phyloP scores from a whole-genome alignment of 2,329 filamentous ascomycete genomes.

The Arthrobotrys entomopaga region DNA sequence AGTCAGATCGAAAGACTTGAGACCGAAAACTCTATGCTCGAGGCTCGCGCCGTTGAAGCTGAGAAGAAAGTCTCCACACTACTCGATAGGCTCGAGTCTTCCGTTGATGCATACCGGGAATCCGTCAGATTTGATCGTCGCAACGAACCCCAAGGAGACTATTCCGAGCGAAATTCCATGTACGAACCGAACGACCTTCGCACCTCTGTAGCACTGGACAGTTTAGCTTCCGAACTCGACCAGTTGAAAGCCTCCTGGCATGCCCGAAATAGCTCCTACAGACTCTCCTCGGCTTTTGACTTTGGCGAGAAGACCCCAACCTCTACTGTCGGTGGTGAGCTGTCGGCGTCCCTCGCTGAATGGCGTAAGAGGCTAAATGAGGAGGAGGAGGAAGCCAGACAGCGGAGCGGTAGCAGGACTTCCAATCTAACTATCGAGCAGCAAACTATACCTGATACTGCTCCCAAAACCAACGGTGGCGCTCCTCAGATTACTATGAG shows the following conservation, averaged over 20 bases:
- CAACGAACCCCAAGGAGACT: constrained; percentile 53
- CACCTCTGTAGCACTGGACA: constrained; percentile 81
- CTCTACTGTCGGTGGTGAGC: constrained; percentile 58
- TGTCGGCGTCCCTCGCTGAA: constrained; percentile 58
- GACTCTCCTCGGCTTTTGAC: constrained; percentile 87
- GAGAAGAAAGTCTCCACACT: constrained; percentile 93
- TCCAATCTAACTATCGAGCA: constrained; percentile 47
- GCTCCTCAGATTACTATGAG: constrained; percentile 39
- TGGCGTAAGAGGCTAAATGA: constrained; percentile 58
- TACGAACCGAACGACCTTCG: constrained; percentile 65
- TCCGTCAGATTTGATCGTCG: constrained; percentile 61
- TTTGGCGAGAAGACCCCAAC: constrained; percentile 71
- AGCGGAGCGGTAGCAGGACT: constrained; percentile 55
- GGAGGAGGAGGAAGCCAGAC: constrained; percentile 57
- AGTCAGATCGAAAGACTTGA: constrained; percentile 80
- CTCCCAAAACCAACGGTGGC: constrained; percentile 36
- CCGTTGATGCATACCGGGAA: constrained; percentile 92
- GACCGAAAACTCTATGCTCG: constrained; percentile 81
- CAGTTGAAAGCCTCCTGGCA: constrained; percentile 92
- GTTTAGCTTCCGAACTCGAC: constrained; percentile 89
- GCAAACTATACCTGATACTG: constrained; percentile 31
- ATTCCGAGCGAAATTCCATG: constrained; percentile 60
- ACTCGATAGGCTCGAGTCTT: constrained; percentile 91
- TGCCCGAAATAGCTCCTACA: constrained; percentile 92
- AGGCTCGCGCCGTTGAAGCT: constrained; percentile 85